These are phyloP conservation scores for Colletotrichum higginsianum DNA, from an alignment of 2,329 filamentous ascomycete species.

Conservation along the genomic window DNA sequence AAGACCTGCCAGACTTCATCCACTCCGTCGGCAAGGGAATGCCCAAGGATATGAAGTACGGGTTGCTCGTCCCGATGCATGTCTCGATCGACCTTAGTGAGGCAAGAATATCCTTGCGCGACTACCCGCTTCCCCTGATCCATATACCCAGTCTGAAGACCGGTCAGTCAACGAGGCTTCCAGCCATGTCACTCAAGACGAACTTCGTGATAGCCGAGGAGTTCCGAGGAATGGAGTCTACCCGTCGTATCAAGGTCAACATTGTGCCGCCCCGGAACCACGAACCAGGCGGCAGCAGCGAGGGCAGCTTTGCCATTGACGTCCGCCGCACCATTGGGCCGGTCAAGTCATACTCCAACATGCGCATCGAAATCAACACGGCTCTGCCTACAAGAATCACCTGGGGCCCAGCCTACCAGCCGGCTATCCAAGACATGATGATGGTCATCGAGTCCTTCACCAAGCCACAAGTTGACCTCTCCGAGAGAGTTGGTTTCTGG, in stretches of 20 bases:
- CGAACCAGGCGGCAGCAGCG: conserved; percentile 68
- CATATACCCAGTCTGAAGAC: conserved; percentile 89
- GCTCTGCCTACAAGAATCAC: conserved; percentile 92
- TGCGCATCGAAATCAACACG: conserved; percentile 93
- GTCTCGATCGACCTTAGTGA: conserved; percentile 93
- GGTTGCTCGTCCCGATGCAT: conserved; percentile 90
- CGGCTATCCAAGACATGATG: conserved; percentile 99
- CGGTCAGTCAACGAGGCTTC: conserved; percentile 83
- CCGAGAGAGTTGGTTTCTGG: conserved; percentile 97
- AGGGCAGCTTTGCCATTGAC: conserved; percentile 83
- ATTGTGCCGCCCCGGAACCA: conserved; percentile 81
- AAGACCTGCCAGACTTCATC: conserved; percentile 86
- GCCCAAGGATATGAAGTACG: conserved; percentile 91
- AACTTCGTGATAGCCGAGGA: conserved; percentile 98
- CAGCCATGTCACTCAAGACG: conserved; percentile 86
- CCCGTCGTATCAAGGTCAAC: conserved; percentile 84
- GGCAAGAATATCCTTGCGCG: conserved; percentile 85
- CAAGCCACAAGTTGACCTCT: conserved; percentile 93
- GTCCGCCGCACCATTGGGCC: conserved; percentile 93
- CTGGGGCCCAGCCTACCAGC: conserved; percentile 98
- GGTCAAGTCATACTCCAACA: conserved; percentile 96
- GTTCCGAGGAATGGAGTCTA: conserved; percentile 84
- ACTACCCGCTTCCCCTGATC: conserved; percentile 93
- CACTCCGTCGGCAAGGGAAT: conserved; percentile 96
- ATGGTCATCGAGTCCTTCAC: conserved; percentile 98